These are phyloP conservation scores for Beauveria sp. DNA, from an alignment of 2,329 filamentous ascomycete species.

Conservation along the genomic window DNA sequence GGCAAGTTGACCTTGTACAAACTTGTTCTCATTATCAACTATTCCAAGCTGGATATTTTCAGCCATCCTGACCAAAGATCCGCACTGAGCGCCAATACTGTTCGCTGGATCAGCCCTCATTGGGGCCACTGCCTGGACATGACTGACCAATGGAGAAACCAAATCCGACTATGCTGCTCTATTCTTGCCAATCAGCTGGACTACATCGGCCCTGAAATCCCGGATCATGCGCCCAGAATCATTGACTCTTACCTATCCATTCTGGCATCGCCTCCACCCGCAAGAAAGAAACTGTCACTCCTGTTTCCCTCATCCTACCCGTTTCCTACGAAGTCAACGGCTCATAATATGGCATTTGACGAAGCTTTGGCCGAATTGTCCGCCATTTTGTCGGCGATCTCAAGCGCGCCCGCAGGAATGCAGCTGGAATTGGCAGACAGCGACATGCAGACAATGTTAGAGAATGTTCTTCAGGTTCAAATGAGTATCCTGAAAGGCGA, in stretches of 20 bases:
- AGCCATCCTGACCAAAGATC: conserved; percentile 66
- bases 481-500: conserved; percentile 84
- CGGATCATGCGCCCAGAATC: conserved; percentile 84
- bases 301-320: conserved; percentile 87
- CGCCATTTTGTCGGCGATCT: conserved; percentile 75
- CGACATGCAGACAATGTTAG: conserved; percentile 66
- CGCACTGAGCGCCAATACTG: conserved; percentile 70
- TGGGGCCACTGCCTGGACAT: conserved; percentile 73
- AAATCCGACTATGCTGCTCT: conserved; percentile 88
- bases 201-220: conserved; percentile 70
- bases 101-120: conserved; percentile 85
- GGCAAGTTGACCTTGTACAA: conserved; percentile 91
- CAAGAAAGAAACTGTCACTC: conserved; percentile 67
- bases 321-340: conserved; percentile 67
- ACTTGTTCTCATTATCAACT: conserved; percentile 85
- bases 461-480: conserved; percentile 74
- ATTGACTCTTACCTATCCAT: conserved; percentile 82
- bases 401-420: conserved; percentile 62
- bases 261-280: conserved; percentile 43
- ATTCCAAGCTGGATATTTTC: conserved; percentile 76
- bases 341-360: conserved; percentile 59
- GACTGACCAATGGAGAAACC: conserved; percentile 82
- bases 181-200: conserved; percentile 81
- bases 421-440: conserved; percentile 67
- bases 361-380: conserved; percentile 85